Conservation (phyloP, 2,329 filamentous ascomycete species). For the Colletotrichum sp. region DNA sequence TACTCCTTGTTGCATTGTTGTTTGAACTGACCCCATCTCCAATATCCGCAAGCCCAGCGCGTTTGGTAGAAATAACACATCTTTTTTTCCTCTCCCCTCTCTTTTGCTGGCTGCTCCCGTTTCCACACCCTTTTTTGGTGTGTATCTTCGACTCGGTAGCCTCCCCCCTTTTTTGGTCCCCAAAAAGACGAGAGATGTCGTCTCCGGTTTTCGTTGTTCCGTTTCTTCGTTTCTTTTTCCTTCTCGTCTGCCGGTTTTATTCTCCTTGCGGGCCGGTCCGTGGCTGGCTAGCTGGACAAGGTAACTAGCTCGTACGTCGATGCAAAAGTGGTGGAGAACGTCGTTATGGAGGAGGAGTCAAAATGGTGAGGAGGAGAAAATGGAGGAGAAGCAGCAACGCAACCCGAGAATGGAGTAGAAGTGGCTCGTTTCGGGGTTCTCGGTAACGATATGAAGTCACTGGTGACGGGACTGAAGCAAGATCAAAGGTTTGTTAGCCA, state of each 20-base stretch:
- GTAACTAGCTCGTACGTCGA: not conserved
- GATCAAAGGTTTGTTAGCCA: conserved; percentile 17
- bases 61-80: conserved; percentile 99
- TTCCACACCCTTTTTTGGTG: not conserved
- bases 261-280: conserved; percentile 8
- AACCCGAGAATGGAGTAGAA: conserved; percentile 13
- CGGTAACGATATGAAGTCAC: conserved; percentile 17
- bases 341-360: conserved; percentile 1
- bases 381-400: not conserved
- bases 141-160: not conserved
- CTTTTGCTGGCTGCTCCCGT: not conserved
- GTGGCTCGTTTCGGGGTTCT: conserved; percentile 16
- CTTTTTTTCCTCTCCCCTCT: conserved; percentile 25
- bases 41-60: conserved; percentile 85
- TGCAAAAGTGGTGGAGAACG: conserved; percentile 10
- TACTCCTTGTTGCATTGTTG: conserved; percentile 95
- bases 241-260: not conserved
- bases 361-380: not conserved
- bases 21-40: conserved; percentile 93
- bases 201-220: not conserved
- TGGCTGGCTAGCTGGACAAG: conserved; percentile 7
- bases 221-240: not conserved
- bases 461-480: conserved; percentile 4
- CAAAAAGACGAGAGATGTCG: not conserved
- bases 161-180: not conserved